These are phyloP conservation scores for Delphinella strobiligena DNA, from an alignment of 2,329 filamentous ascomycete species.

Conservation along the genomic window DNA sequence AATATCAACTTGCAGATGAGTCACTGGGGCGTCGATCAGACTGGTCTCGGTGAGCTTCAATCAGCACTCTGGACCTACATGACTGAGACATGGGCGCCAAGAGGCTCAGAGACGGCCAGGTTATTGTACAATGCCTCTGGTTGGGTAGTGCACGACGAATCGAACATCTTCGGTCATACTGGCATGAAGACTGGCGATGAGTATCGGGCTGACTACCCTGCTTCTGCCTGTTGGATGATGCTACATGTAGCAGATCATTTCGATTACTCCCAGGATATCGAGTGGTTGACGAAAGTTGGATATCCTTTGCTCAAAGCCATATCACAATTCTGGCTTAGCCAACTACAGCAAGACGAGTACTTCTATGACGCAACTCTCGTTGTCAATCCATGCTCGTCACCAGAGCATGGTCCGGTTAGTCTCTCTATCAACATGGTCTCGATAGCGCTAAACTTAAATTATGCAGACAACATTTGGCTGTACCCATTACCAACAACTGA, in stretches of 20 bases:
- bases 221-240: conserved; percentile 46
- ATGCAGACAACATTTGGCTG: conserved; percentile 37
- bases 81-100: conserved; percentile 39
- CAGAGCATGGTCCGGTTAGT: conserved; percentile 36
- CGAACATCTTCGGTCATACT: conserved; percentile 48
- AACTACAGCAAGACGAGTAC: conserved; percentile 39
- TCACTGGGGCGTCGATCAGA: conserved; percentile 44
- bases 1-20: conserved; percentile 54
- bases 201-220: conserved; percentile 32
- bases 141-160: conserved; percentile 46
- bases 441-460: not conserved
- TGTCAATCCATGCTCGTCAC: conserved; percentile 47
- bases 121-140: conserved; percentile 43
- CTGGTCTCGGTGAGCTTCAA: conserved; percentile 36
- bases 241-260: conserved; percentile 48
- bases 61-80: conserved; percentile 42
- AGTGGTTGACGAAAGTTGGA: conserved; percentile 33
- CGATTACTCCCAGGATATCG: conserved; percentile 37
- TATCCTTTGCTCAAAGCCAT: conserved; percentile 44
- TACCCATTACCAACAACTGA: conserved; percentile 41
- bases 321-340: conserved; percentile 44
- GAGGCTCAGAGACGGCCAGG: conserved; percentile 40
- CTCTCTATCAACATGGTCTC: not conserved
- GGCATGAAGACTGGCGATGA: conserved; percentile 34
- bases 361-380: conserved; percentile 41